These are phyloP conservation scores for Boletus subparvulus DNA, from an alignment of 768 basidiomycete species.

Conservation along the genomic window DNA sequence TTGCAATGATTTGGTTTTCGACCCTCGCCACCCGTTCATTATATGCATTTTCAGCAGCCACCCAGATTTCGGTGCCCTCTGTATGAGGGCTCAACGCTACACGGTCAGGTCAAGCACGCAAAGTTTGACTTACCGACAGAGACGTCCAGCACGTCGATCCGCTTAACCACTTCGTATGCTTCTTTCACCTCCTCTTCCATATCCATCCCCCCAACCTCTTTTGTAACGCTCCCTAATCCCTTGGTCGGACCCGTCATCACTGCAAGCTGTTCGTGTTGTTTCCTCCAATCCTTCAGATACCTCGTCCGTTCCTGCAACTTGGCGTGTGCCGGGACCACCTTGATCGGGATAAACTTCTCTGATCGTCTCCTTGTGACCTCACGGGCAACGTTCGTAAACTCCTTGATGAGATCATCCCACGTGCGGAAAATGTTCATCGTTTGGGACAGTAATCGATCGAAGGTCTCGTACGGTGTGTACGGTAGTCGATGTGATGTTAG, in stretches of 20 bases:
- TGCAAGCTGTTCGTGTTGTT: slow-evolving; percentile 95
- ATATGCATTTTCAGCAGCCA: slow-evolving; percentile 94
- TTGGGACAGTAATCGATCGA: slow-evolving; percentile 79
- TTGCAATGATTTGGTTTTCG: slow-evolving; percentile 97
- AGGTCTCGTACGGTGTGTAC: slow-evolving; percentile 92
- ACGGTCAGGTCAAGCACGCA: neutral
- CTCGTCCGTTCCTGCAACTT: slow-evolving; percentile 85
- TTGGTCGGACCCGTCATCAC: slow-evolving; percentile 97
- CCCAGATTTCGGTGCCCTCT: slow-evolving; percentile 99
- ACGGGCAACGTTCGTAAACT: slow-evolving; percentile 88
- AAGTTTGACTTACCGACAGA: slow-evolving; percentile 65
- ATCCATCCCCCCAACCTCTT: slow-evolving; percentile 86
- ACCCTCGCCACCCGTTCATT: slow-evolving; percentile 97
- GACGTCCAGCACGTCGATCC: slow-evolving; percentile 94
- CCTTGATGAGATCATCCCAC: slow-evolving; percentile 90
- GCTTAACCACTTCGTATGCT: slow-evolving; percentile 96
- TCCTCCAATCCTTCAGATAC: slow-evolving; percentile 89
- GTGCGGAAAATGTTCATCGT: slow-evolving; percentile 77
- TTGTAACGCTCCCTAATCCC: slow-evolving; percentile 69
- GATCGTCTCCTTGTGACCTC: slow-evolving; percentile 87
- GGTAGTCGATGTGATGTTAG: slow-evolving; percentile 88
- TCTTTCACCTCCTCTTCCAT: slow-evolving; percentile 98
- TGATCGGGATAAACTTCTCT: slow-evolving; percentile 97
- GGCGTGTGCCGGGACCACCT: slow-evolving; percentile 86
- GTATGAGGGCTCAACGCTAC: slow-evolving; percentile 5